Percentiles rank a stretch among this genome's conserved stretches.
Evolutionary conservation across 305 asterid species (phyloP).

Genomic region (Fraxinus sp.): DNA sequence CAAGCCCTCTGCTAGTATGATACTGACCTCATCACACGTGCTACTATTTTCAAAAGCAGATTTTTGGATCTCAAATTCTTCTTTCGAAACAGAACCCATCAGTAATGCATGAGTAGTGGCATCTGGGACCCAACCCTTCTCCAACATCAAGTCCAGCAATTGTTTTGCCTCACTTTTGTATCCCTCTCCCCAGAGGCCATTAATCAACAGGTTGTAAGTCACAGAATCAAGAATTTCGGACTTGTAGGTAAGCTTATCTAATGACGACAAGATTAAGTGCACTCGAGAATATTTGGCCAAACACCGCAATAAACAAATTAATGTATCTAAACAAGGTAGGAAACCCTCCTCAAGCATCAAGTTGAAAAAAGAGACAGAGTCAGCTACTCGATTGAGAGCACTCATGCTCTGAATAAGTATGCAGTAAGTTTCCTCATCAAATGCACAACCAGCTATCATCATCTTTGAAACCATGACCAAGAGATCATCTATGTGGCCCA

Average conservation of each 20-base stretch:
- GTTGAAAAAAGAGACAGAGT: constrained; percentile 39
- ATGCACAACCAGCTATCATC: constrained; percentile 50
- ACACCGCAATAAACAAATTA: constrained; percentile 43
- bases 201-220: constrained; percentile 47
- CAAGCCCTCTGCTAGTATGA: constrained; percentile 71
- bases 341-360: constrained; percentile 53
- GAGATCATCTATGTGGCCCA: constrained; percentile 31
- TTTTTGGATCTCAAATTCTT: constrained; percentile 19
- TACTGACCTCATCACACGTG: constrained; percentile 49
- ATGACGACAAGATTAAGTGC: constrained; percentile 45
- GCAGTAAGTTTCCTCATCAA: constrained; percentile 52
- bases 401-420: constrained; percentile 44
- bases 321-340: constrained; percentile 48
- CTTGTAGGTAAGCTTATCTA: constrained; percentile 36
- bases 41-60: constrained; percentile 17
- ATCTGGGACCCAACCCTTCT: constrained; percentile 79
- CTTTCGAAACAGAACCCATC: constrained; percentile 44
- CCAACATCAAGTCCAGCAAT: constrained; percentile 69
- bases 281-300: constrained; percentile 43
- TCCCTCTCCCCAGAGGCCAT: constrained; percentile 71
- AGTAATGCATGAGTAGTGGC: constrained; percentile 58
- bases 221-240: constrained; percentile 47
- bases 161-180: constrained; percentile 46
- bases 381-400: constrained; percentile 26
- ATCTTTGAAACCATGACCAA: constrained; percentile 49